Percentiles rank a stretch among this genome's conserved stretches.
phyloP scores from a whole-genome alignment of 805 yeast species.

The Ascoidea rubescens region DNA sequence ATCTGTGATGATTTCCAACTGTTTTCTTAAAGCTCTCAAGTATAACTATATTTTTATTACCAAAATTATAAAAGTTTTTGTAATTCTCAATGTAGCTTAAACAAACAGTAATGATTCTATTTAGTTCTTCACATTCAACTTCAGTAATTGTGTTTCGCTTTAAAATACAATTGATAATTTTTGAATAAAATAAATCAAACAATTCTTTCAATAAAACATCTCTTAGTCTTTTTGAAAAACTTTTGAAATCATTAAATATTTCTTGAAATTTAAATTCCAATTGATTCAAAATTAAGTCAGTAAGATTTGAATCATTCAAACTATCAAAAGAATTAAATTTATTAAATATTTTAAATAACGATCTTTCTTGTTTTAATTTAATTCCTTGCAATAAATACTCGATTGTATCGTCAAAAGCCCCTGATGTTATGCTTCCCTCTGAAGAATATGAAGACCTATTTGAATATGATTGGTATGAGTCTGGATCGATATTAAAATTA shows the following conservation, averaged over 20 bases:
- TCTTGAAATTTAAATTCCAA: constrained; percentile 11
- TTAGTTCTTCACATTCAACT: constrained; percentile 6
- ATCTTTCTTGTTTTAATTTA: constrained; percentile 7
- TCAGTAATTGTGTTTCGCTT: constrained; percentile 6
- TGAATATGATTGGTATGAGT: not conserved
- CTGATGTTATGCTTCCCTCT: constrained; percentile 1
- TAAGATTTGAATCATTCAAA: not conserved
- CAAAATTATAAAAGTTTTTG: not conserved
- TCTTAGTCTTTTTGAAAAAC: constrained; percentile 3
- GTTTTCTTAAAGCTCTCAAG: constrained; percentile 3
- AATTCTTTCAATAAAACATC: constrained; percentile 7
- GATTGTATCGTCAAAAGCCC: constrained; percentile 4
- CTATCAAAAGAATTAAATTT: constrained; percentile 8
- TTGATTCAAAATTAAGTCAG: constrained; percentile 5
- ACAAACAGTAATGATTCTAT: constrained; percentile 5
- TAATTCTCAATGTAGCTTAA: constrained; percentile 2
- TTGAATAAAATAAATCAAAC: constrained; percentile 9
- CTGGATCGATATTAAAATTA: not conserved
- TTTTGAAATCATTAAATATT: constrained; percentile 8
- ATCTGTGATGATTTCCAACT: constrained; percentile 5
- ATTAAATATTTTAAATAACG: constrained; percentile 8
- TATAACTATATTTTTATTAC: constrained; percentile 1
- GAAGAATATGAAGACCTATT: not conserved
- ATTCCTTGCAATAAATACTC: constrained; percentile 9
- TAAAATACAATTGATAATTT: constrained; percentile 8